Evolutionary conservation across 2,329 filamentous ascomycete species (phyloP), one percentile per base, ranked within the genome.

Genomic region (Botryosphaeria dothidea): DNA sequence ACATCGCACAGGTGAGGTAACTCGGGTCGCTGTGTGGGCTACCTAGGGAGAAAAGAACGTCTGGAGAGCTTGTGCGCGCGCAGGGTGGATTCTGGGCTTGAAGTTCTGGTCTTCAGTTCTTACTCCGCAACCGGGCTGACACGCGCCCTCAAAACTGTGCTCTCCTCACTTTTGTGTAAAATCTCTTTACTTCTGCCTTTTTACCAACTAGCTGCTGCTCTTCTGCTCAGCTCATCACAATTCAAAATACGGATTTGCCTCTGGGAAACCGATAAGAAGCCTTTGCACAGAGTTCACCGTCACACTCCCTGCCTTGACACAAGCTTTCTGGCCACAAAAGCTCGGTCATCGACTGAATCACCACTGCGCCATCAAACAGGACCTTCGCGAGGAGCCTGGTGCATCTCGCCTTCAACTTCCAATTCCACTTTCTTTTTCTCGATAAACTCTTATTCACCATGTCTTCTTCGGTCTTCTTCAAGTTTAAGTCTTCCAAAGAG

Each of bases 401-500:
- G 43, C 61, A 27, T 23, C 48, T 56, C 49, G 36, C 23, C 19
- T 48, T 21, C 52, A 46, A 45, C 25, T 46, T 19, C 36, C 46
- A 29, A 21, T 45, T 45, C 34, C 25, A 46, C 21, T 41, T 13
- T 43, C 43, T 21, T 34, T n/a, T 21, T 27, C 19, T 25, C 62
- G 62, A 46, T 36, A 46, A 46, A 31, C 27, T 41, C 31, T 31
- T 51, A 6, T 34, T 25, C 64, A 68, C 25, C 66, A 97, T 97
- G 93, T 88, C 92, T 77, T 97, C 95, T 65, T 98, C 93, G 70
- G 95, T 99, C 76, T 98, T 97, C 82, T 99, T 97, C 91, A 97
- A 97, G 83, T 99, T 99, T 89, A 98, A 97, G 83, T 98, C 94
- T 72, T 93, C 96, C 77, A 97, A 93, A 83, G 95, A 98, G 77